Conservation (phyloP, 2,329 filamentous ascomycete species). For the Penicillium crustosum region DNA sequence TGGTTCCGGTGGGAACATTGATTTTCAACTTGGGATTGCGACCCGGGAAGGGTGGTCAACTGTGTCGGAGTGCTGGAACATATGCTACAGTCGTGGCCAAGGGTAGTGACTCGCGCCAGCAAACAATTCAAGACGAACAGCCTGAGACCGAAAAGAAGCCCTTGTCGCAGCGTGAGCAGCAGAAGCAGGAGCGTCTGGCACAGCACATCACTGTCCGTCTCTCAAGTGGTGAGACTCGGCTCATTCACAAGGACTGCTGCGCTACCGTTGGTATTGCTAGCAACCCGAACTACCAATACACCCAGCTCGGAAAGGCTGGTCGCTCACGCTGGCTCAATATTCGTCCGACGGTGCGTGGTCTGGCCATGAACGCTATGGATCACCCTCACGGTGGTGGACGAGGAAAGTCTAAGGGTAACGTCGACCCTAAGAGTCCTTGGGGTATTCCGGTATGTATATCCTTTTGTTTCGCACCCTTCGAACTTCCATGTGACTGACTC, state of each 20-base stretch:
- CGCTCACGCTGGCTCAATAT: slow-evolving; percentile 92
- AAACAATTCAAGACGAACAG: slow-evolving; percentile 58
- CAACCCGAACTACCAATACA: slow-evolving; percentile 88
- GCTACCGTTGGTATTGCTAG: slow-evolving; percentile 93
- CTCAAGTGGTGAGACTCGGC: slow-evolving; percentile 89
- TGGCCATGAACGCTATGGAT: slow-evolving; percentile 98
- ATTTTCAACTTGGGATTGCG: slow-evolving; percentile 85
- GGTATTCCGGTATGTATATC: slow-evolving; percentile 75
- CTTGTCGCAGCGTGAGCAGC: slow-evolving; percentile 39
- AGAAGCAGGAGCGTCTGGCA: slow-evolving; percentile 59
- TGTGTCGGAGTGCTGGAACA: slow-evolving; percentile 93
- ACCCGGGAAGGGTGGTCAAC: slow-evolving; percentile 72
- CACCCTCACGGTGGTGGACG: slow-evolving; percentile 98
- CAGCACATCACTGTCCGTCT: slow-evolving; percentile 81
- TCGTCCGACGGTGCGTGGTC: slow-evolving; percentile 89
- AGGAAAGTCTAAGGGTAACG: slow-evolving; percentile 99
- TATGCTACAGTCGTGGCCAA: slow-evolving; percentile 87
- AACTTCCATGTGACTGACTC: slow-evolving; percentile 7
- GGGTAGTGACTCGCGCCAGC: slow-evolving; percentile 61
- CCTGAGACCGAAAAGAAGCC: slow-evolving; percentile 33
- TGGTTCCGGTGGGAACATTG: slow-evolving; percentile 92
- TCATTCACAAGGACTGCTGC: slow-evolving; percentile 87
- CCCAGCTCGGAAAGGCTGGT: slow-evolving; percentile 91
- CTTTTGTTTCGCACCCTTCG: slow-evolving; percentile 7
- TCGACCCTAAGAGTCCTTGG: slow-evolving; percentile 93